Conservation (phyloP, 345 rosid species). For the Citrus trifoliata region DNA sequence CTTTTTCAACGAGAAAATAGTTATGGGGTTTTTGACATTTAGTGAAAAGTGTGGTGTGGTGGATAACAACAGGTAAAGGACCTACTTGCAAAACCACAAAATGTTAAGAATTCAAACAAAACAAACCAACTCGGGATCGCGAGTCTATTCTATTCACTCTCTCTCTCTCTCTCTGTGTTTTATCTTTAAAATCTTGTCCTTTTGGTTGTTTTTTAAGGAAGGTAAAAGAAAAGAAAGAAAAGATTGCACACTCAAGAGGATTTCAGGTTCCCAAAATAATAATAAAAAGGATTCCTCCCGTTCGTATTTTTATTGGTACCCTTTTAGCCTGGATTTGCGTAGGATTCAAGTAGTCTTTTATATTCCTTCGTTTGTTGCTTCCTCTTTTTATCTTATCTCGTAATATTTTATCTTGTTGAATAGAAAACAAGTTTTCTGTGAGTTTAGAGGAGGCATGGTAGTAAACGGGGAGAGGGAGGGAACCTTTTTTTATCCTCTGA, state of each 20-base stretch:
- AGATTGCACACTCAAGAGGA: background rate
- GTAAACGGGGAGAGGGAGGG: conserved; percentile 16
- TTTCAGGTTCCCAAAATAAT: conserved; percentile 1
- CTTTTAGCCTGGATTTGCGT: conserved; percentile 23
- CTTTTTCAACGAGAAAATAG: conserved; percentile 19
- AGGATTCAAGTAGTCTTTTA: conserved; percentile 25
- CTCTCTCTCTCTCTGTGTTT: background rate
- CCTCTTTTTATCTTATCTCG: background rate
- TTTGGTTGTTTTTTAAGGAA: conserved; percentile 11
- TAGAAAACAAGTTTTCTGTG: background rate
- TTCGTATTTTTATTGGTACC: background rate
- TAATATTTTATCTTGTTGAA: background rate
- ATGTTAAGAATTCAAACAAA: conserved; percentile 22
- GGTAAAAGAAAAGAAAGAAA: background rate
- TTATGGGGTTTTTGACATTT: conserved; percentile 31
- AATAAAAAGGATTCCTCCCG: background rate
- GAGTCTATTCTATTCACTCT: background rate
- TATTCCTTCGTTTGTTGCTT: conserved; percentile 6
- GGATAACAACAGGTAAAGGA: conserved; percentile 30
- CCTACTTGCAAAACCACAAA: conserved; percentile 28
- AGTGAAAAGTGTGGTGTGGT: conserved; percentile 32
- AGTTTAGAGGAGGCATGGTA: conserved; percentile 25
- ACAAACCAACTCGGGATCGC: background rate
- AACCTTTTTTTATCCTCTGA: conserved; percentile 10
- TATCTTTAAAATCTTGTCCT: background rate